These are phyloP conservation scores for Trichosanthes cucumerina DNA, from an alignment of 306 rosid species.

Conservation along the genomic window DNA sequence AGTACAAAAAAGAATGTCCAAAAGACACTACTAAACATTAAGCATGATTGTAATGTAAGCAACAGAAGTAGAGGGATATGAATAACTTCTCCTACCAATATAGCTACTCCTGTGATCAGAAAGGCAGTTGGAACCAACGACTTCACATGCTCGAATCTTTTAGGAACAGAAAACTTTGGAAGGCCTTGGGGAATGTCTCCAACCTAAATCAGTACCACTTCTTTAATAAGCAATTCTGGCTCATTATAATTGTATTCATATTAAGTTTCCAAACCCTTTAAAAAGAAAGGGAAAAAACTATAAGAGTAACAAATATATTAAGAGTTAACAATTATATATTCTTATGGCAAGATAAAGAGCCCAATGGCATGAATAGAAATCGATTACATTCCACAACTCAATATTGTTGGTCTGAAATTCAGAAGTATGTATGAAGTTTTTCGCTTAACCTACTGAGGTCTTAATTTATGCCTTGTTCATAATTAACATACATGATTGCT, in stretches of 20 bases:
- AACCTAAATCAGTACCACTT: conserved; percentile 41
- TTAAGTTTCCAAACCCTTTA: neutral
- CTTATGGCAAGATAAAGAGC: neutral
- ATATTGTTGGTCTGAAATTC: neutral
- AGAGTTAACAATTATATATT: neutral
- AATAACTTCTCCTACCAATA: conserved; percentile 54
- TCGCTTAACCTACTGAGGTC: neutral
- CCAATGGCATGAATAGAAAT: neutral
- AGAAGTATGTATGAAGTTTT: neutral
- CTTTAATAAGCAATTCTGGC: conserved; percentile 10
- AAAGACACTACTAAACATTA: neutral
- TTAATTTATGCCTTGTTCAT: neutral
- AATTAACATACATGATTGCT: neutral
- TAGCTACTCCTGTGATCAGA: conserved; percentile 94
- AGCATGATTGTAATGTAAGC: conserved; percentile 5
- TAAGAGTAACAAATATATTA: neutral
- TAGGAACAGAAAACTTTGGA: conserved; percentile 80
- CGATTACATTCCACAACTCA: neutral
- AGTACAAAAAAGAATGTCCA: conserved; percentile 15
- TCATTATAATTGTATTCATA: neutral
- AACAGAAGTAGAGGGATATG: conserved; percentile 6
- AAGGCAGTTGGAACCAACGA: conserved; percentile 88
- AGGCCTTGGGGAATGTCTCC: conserved; percentile 96
- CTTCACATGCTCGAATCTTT: conserved; percentile 44
- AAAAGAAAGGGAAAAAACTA: neutral